phyloP scores from a whole-genome alignment of 352 stramenopile genomes.

The Globisporangium okanoganense region DNA sequence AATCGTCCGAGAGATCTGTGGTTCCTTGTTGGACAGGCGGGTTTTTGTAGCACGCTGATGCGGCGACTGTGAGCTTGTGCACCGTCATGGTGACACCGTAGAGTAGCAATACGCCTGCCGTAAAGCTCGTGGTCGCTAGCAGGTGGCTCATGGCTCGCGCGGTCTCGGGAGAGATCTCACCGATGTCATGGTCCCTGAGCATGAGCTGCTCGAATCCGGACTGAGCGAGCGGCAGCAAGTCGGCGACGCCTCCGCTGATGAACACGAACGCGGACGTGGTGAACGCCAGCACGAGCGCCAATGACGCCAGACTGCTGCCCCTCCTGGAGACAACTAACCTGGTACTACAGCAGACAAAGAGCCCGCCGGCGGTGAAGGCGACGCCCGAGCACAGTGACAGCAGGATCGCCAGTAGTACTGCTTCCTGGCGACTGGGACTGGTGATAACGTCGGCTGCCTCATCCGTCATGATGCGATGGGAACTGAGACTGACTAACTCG shows the following conservation, averaged over 20 bases:
- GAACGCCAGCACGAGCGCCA: not conserved
- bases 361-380: not conserved
- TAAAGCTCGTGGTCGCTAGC: not conserved
- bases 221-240: not conserved
- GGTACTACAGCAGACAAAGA: not conserved
- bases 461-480: not conserved
- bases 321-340: not conserved
- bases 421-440: not conserved
- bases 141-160: not conserved
- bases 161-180: not conserved
- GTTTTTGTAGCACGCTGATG: not conserved
- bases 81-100: not conserved
- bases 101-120: not conserved
- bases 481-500: not conserved
- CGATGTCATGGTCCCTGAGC: not conserved
- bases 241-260: not conserved
- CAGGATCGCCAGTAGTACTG: not conserved
- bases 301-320: not conserved
- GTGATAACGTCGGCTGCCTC: not conserved
- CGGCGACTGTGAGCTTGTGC: not conserved
- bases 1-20: not conserved
- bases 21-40: not conserved
- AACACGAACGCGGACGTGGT: not conserved
- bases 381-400: not conserved
- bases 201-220: conserved; percentile 4